Percentiles rank a stretch among this genome's conserved stretches.
phyloP scores from a whole-genome alignment of 306 rosid species.

The Cicer yamashitae region DNA sequence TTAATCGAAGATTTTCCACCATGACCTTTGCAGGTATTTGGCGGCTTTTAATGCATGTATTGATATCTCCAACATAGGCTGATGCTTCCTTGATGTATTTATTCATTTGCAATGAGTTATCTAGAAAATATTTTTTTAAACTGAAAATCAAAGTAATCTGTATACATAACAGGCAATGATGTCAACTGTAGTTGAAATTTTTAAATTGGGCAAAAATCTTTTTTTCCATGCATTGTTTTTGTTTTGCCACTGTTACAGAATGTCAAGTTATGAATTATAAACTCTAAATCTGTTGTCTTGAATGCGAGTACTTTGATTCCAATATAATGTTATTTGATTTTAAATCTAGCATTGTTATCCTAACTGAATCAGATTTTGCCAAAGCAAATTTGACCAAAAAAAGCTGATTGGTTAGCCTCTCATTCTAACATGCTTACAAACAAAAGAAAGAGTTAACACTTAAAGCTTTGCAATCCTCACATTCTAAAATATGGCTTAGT shows the following conservation, averaged over 20 bases:
- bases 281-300: background rate
- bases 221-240: background rate
- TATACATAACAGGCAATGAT: background rate
- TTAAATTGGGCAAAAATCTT: background rate
- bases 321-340: background rate
- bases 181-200: constrained; percentile 18
- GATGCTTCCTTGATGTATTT: constrained; percentile 34
- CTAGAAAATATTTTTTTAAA: background rate
- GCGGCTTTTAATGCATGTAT: constrained; percentile 53
- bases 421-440: too few species aligned
- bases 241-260: background rate
- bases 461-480: too few species aligned
- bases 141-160: constrained; percentile 26
- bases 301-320: background rate
- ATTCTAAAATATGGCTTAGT: too few species aligned
- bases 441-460: too few species aligned
- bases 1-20: constrained; percentile 18
- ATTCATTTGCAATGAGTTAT: constrained; percentile 14
- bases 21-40: constrained; percentile 68
- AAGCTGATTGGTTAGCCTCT: too few species aligned
- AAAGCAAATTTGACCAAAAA: too few species aligned
- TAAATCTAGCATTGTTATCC: background rate
- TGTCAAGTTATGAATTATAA: background rate
- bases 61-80: background rate
- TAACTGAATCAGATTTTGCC: too few species aligned